phyloP scores from a whole-genome alignment of 2,329 filamentous ascomycete genomes.

The Cladosporium phlei region DNA sequence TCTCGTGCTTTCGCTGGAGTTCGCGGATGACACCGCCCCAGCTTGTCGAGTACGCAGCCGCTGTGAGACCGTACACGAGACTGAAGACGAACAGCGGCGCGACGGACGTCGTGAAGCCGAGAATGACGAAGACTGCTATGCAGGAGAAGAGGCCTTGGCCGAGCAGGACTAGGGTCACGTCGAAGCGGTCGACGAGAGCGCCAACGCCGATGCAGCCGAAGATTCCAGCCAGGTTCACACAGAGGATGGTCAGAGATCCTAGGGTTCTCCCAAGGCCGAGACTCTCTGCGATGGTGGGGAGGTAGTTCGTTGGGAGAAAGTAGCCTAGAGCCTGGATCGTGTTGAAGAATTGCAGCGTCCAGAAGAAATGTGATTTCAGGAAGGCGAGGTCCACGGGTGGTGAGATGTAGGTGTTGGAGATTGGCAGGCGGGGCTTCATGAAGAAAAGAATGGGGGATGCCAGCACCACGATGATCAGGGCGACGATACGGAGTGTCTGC shows the following conservation, averaged over 20 bases:
- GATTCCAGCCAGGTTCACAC: conserved; percentile 37
- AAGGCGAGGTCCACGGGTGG: conserved; percentile 34
- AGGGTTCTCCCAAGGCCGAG: conserved; percentile 33
- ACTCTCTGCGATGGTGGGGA: conserved; percentile 39
- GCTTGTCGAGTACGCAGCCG: conserved; percentile 37
- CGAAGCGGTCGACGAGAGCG: conserved; percentile 35
- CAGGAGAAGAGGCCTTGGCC: conserved; percentile 35
- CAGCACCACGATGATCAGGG: conserved; percentile 31
- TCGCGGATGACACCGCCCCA: conserved; percentile 29
- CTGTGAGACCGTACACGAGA: conserved; percentile 40
- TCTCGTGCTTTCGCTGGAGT: conserved; percentile 17
- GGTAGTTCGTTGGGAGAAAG: conserved; percentile 41
- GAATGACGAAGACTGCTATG: conserved; percentile 40
- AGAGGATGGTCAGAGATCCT: conserved; percentile 36
- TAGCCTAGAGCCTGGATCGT: conserved; percentile 40
- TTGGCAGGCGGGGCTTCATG: conserved; percentile 19
- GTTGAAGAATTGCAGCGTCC: conserved; percentile 41
- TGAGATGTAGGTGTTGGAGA: conserved; percentile 18
- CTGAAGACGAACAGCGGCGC: conserved; percentile 40
- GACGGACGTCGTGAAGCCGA: conserved; percentile 42
- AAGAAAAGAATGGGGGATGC: conserved; percentile 16
- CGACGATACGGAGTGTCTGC: conserved; percentile 42
- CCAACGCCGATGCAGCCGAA: conserved; percentile 38
- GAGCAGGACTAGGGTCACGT: conserved; percentile 36
- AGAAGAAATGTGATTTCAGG: conserved; percentile 34